Percentiles rank a stretch among this genome's conserved stretches.
Conservation (phyloP, 208 protist genomes). For the Zelonia costaricensis region DNA sequence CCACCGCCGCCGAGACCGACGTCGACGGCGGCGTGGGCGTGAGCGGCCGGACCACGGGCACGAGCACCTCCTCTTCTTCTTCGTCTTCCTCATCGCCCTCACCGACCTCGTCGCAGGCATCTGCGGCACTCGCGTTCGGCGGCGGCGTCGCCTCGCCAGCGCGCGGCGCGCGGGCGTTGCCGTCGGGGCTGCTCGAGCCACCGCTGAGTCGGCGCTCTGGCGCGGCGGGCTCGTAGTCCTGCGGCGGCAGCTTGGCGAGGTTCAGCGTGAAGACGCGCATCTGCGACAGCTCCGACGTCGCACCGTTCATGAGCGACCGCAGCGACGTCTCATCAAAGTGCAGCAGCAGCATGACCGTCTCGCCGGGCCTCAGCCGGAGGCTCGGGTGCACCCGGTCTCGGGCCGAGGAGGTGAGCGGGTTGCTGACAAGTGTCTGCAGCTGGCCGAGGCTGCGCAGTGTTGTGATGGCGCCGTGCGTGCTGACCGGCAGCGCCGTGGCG, state of each 20-base stretch:
- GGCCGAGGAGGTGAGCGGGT: slow-evolving; percentile 12
- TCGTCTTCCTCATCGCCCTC: slow-evolving; percentile 19
- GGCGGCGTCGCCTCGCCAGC: not conserved
- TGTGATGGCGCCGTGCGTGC: slow-evolving; percentile 39
- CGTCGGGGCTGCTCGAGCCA: not conserved
- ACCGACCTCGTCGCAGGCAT: too few relatives aligned
- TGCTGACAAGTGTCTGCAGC: slow-evolving; percentile 34
- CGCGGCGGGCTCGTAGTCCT: slow-evolving; percentile 44
- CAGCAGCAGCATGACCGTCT: slow-evolving; percentile 68
- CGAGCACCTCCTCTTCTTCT: slow-evolving; percentile 42
- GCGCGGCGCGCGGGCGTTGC: not conserved
- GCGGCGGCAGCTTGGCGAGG: slow-evolving; percentile 49
- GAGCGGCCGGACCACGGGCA: slow-evolving; percentile 17
- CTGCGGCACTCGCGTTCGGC: not conserved
- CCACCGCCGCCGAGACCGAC: slow-evolving; percentile 2
- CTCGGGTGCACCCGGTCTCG: slow-evolving; percentile 8
- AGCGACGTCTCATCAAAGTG: slow-evolving; percentile 34
- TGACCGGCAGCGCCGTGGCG: slow-evolving; percentile 1
- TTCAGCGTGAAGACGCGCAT: slow-evolving; percentile 70
- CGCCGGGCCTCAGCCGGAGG: slow-evolving; percentile 43
- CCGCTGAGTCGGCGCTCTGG: not conserved
- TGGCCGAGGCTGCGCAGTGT: slow-evolving; percentile 41
- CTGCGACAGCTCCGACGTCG: slow-evolving; percentile 48
- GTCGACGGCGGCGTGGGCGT: slow-evolving; percentile 7
- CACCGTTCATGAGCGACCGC: slow-evolving; percentile 29